A percentile compares a stretch with the other conserved stretches of the same genome.
Evolutionary conservation across 163 green algal genomes (phyloP).

Genomic region (Scenedesmus sp.): DNA sequence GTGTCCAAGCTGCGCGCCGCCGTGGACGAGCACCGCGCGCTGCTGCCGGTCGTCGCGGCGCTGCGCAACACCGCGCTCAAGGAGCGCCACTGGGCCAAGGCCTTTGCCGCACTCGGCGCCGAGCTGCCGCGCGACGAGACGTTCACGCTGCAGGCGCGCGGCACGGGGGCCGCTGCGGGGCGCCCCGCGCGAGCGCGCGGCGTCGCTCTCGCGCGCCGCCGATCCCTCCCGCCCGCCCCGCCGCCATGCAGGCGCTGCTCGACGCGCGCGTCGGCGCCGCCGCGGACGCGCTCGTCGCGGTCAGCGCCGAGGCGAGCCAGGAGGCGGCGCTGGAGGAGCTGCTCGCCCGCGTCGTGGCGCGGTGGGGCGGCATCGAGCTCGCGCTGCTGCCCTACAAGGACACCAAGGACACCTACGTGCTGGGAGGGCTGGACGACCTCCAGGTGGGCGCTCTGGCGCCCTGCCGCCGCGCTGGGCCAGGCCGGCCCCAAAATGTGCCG

Average conservation of each 20-base stretch:
- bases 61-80: slow-evolving; percentile 75
- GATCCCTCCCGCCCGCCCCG: too few relatives aligned
- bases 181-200: too few relatives aligned
- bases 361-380: slow-evolving; percentile 83
- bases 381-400: slow-evolving; percentile 85
- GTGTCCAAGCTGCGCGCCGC: slow-evolving; percentile 62
- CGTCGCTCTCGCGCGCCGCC: too few relatives aligned
- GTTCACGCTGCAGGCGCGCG: slow-evolving; percentile 70
- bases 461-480: too few relatives aligned
- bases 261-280: slow-evolving; percentile 67
- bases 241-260: slow-evolving; percentile 69
- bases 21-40: slow-evolving; percentile 64
- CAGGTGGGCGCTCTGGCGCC: slow-evolving; percentile 61
- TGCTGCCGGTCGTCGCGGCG: slow-evolving; percentile 61
- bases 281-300: slow-evolving; percentile 63
- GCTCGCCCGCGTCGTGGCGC: slow-evolving; percentile 75
- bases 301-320: slow-evolving; percentile 83
- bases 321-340: slow-evolving; percentile 81
- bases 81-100: slow-evolving; percentile 77
- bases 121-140: slow-evolving; percentile 44
- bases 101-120: slow-evolving; percentile 63
- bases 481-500: too few relatives aligned
- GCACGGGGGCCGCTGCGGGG: too few relatives aligned
- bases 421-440: slow-evolving; percentile 83
- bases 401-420: slow-evolving; percentile 85